phyloP scores from a whole-genome alignment of 208 protist genomes.

The Balamuthia mandrillaris region DNA sequence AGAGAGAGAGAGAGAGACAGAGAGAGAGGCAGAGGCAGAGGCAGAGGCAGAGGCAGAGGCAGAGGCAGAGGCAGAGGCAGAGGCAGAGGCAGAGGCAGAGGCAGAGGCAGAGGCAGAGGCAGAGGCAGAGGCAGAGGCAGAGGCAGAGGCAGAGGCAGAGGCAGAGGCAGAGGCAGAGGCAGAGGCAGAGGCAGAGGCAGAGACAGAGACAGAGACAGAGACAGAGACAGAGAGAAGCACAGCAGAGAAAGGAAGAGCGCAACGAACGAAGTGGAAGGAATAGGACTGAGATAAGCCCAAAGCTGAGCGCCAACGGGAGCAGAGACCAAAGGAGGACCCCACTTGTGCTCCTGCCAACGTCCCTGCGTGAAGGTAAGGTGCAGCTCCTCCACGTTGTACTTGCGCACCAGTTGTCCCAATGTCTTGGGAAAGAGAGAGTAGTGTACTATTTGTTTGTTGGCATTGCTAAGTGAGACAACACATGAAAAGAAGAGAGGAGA shows the following conservation, averaged over 20 bases:
- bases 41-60: slow-evolving; percentile 58
- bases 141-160: no score
- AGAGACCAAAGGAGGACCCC: slow-evolving; percentile 57
- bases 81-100: no score
- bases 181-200: no score
- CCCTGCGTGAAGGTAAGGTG: slow-evolving; percentile 47
- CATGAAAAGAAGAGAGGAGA: neutral
- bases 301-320: slow-evolving; percentile 66
- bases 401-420: slow-evolving; percentile 14
- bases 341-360: slow-evolving; percentile 60
- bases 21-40: slow-evolving; percentile 8
- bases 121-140: no score
- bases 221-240: neutral
- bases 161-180: no score
- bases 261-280: neutral
- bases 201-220: no score
- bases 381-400: slow-evolving; percentile 24
- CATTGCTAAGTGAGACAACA: neutral
- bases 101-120: no score
- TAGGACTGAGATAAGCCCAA: slow-evolving; percentile 46
- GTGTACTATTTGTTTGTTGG: no score
- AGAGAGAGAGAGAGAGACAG: neutral
- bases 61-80: no score
- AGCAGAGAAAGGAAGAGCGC: neutral
- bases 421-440: slow-evolving; percentile 36